phyloP scores from a whole-genome alignment of 2,329 filamentous ascomycete species.

The Sphaceloma murrayae region DNA sequence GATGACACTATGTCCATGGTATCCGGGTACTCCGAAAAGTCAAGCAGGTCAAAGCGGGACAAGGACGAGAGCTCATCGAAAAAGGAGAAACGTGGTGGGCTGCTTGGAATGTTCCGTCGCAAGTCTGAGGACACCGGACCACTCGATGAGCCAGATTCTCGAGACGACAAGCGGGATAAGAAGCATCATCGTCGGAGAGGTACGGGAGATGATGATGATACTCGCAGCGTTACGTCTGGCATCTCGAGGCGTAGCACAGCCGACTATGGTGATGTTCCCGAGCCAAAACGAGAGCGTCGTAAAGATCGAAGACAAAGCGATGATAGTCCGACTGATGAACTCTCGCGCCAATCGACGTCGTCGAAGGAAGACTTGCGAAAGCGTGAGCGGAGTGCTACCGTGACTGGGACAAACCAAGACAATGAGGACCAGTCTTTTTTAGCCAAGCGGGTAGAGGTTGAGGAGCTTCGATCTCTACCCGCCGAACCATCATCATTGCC shows the following conservation, averaged over 20 bases:
- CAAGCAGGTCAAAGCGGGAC: slow-evolving; percentile 25
- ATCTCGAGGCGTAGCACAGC: slow-evolving; percentile 20
- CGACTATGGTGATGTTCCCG: slow-evolving; percentile 20
- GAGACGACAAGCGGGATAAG: slow-evolving; percentile 38
- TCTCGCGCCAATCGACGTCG: slow-evolving; percentile 9
- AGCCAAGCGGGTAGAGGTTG: slow-evolving; percentile 52
- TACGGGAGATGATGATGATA: slow-evolving; percentile 20
- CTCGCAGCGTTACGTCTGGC: slow-evolving; percentile 20
- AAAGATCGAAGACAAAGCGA: slow-evolving; percentile 1
- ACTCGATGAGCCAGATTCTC: slow-evolving; percentile 26
- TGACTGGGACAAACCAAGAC: slow-evolving; percentile 3
- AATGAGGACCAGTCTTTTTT: slow-evolving; percentile 49
- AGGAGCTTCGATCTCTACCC: slow-evolving; percentile 41
- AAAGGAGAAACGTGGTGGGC: slow-evolving; percentile 37
- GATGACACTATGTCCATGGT: slow-evolving; percentile 36
- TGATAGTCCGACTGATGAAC: slow-evolving; percentile 11
- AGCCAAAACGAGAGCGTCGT: slow-evolving; percentile 14
- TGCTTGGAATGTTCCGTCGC: slow-evolving; percentile 39
- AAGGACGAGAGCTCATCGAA: slow-evolving; percentile 32
- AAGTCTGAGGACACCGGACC: slow-evolving; percentile 34
- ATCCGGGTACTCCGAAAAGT: slow-evolving; percentile 30
- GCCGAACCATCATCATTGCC: slow-evolving; percentile 25
- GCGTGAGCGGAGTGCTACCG: slow-evolving; percentile 1
- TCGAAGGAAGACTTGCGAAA: slow-evolving; percentile 9
- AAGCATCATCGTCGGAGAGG: slow-evolving; percentile 31